Evolutionary conservation across 805 yeast genomes (phyloP), one percentile per base, ranked within the genome.

Genomic region (Maudiozyma serrabonitensis): DNA sequence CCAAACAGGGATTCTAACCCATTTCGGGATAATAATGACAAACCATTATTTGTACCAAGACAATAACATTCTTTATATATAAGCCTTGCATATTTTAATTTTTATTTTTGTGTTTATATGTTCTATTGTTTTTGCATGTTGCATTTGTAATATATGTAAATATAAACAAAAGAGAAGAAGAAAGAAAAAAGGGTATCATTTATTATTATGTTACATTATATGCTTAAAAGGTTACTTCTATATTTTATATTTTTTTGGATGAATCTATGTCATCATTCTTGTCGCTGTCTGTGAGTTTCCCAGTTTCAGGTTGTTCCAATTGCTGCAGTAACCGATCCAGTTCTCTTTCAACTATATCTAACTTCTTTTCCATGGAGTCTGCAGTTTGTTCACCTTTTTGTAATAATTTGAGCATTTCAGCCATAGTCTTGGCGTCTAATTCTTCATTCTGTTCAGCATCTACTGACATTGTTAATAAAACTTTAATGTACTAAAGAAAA

Each of bases 1-100:
- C 95, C 95, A 0, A 66, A 70, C 11, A 69, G 76, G 50, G 80
- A 85, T 0, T 69, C 72, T 3, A 91, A 93, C 61, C 98, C 98
- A 21, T 88, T 89, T 59, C 67, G 70, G 2, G 66, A 64, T 21
- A 63, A 65, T 12, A 78, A 75, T 50, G 80, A 81, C 0, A 84
- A 59, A 23, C 59, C 66, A 6, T 47, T 62, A n/a, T 66, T 63
- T 45, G 55, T 63, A 18, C 44, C 39, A 16, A 51, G 50, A 44
- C 48, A 45, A 41, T 18, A 39, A 31, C 25, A 28, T 16, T 16
- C 12, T 23, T 7, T 15, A 8, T 37, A 23, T 37, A 16, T 26
- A 37, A 32, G 31, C 15, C 32, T n/a, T 16, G 4, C 38, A 35
- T 35, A 35, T 28, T 28, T 28, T 28, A 4, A 28, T 28, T 28